Evolutionary conservation across 148 eudicot genomes (phyloP), one percentile per base, ranked within the genome.

Genomic region (Spergularia bocconei): DNA sequence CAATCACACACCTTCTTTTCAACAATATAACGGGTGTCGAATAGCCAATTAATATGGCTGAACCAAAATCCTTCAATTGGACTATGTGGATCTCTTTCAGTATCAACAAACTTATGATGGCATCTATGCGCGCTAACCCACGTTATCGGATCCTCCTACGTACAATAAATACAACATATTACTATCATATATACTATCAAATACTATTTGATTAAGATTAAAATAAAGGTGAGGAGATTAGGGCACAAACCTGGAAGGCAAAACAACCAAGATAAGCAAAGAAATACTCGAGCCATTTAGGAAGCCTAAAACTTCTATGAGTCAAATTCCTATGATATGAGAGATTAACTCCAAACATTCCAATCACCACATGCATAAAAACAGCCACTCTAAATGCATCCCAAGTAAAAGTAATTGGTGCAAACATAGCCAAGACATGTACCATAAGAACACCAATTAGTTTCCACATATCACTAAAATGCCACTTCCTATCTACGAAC

Each of bases 121-220:
- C 81, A 87, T 59, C 97, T 87, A 63, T 91, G 98, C 56, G 88
- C 88, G 65, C 93, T 93, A 78, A 93, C 98, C 98, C 98, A 93
- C 54, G 82, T 84, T 63, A 93, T 91, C 75, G 98, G 98, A 87
- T 77, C 80, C 11, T 90, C 91, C 98, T 92, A 79, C 41, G 66
- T 65, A 71, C 54, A 63, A 14, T 2, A 29, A 29, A 29, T 29
- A 29, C 36, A 29, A 29, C 36, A 29, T 4, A 29, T 29, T 29
- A 29, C 36, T 29, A 29, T n/a, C 36, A 29, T 29, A 4, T 29
- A 29, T 38, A 73, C 17, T n/a, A 62, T 47, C 63, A 63, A 57
- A 60, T 38, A 0, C 2, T 29, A 66, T 55, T 29, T 57, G 54
- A 65, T 38, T 0, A 69, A 59, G n/a, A 56, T 56, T 1, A 56